Conservation (phyloP, 1,284 basidiomycete species). For the Mycosarcoma maydis region DNA sequence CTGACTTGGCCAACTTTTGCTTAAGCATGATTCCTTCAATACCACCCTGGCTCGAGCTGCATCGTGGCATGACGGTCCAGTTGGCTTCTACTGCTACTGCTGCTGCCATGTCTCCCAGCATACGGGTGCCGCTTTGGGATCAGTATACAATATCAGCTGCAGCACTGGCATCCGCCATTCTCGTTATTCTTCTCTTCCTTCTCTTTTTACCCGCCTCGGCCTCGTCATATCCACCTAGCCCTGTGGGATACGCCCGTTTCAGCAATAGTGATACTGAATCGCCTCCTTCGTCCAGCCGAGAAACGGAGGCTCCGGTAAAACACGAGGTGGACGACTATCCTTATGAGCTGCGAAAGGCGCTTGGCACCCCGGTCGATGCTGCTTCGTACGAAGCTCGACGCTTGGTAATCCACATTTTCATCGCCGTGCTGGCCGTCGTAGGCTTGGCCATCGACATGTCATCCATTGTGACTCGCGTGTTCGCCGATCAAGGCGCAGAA, state of each 20-base stretch:
- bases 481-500: neutral
- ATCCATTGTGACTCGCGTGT: conserved; percentile 10
- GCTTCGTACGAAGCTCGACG: conserved; percentile 5
- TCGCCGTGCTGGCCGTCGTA: conserved; percentile 20
- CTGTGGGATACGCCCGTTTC: conserved; percentile 5
- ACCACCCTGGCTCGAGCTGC: conserved; percentile 2
- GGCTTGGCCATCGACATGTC: conserved; percentile 26
- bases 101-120: neutral
- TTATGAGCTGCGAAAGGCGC: conserved; percentile 13
- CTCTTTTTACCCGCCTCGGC: neutral
- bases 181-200: conserved; percentile 10
- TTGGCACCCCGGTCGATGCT: conserved; percentile 17
- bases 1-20: neutral
- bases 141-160: conserved; percentile 14
- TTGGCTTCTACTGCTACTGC: neutral
- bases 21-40: conserved; percentile 23
- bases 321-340: conserved; percentile 23
- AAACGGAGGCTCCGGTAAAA: neutral
- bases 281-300: neutral
- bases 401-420: conserved; percentile 12
- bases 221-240: neutral
- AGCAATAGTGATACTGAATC: neutral
- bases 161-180: neutral
- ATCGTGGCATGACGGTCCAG: neutral
- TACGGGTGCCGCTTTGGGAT: conserved; percentile 5